Percentiles rank a stretch among this genome's conserved stretches.
Conservation (phyloP, 768 basidiomycete species). For the Neoboletus subvelutipes region DNA sequence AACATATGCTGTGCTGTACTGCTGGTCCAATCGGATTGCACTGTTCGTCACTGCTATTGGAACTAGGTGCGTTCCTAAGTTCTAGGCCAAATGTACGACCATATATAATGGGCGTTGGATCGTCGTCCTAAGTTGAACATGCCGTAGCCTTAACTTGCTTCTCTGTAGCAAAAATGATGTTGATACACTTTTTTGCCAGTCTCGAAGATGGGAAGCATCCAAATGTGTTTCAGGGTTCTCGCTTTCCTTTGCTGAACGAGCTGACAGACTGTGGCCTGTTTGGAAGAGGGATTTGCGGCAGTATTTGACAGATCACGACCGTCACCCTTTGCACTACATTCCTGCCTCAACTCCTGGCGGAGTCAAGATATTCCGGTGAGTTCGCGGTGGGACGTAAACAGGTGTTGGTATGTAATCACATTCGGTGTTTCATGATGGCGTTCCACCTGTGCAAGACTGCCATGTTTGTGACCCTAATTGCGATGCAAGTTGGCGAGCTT, state of each 20-base stretch:
- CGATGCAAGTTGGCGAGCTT: neutral
- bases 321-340: slow-evolving; percentile 9
- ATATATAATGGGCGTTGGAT: too few species aligned
- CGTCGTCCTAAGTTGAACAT: neutral
- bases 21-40: neutral
- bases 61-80: neutral
- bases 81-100: too few species aligned
- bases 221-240: neutral
- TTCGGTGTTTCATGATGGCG: slow-evolving; percentile 3
- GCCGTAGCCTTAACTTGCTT: neutral
- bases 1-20: neutral
- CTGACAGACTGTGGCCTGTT: neutral
- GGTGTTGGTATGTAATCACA: neutral
- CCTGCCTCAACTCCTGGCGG: slow-evolving; percentile 10
- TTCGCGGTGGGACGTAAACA: neutral
- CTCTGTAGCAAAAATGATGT: neutral
- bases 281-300: neutral
- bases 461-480: neutral
- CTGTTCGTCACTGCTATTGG: slow-evolving; percentile 2
- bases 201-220: neutral
- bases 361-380: slow-evolving; percentile 3
- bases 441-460: slow-evolving; percentile 3
- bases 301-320: slow-evolving; percentile 9
- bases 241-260: neutral
- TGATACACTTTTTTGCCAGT: neutral